phyloP scores from a whole-genome alignment of 352 stramenopile genomes.

The Phytopythium vexans region DNA sequence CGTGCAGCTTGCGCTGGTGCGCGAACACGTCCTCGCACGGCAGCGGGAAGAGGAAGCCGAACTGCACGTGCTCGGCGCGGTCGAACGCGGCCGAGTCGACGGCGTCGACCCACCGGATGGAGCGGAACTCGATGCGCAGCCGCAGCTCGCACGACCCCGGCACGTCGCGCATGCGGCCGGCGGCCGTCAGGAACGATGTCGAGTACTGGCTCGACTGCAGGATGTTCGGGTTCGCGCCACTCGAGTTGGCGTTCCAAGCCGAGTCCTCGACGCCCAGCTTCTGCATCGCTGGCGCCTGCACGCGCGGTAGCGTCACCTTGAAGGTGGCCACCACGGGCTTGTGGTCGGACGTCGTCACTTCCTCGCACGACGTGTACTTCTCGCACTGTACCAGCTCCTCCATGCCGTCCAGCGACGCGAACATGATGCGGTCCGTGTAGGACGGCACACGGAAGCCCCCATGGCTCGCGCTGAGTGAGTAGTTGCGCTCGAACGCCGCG shows the following conservation, averaged over 20 bases:
- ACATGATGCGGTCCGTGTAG: slow-evolving; percentile 89
- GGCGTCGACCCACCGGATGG: slow-evolving; percentile 66
- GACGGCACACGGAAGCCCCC: slow-evolving; percentile 76
- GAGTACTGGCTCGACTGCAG: slow-evolving; percentile 15
- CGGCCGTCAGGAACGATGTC: slow-evolving; percentile 8
- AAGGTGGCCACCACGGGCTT: slow-evolving; percentile 77
- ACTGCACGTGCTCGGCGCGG: slow-evolving; percentile 60
- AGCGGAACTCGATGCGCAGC: slow-evolving; percentile 65
- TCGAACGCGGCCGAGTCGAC: slow-evolving; percentile 59
- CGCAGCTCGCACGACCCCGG: slow-evolving; percentile 52
- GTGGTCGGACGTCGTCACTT: slow-evolving; percentile 75
- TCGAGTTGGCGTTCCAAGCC: slow-evolving; percentile 42
- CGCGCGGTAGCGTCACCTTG: slow-evolving; percentile 27
- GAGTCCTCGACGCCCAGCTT: slow-evolving; percentile 19
- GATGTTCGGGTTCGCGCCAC: slow-evolving; percentile 39
- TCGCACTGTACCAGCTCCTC: slow-evolving; percentile 53
- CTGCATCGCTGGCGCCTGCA: slow-evolving; percentile 2
- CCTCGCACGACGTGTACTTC: slow-evolving; percentile 78
- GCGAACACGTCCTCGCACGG: slow-evolving; percentile 81
- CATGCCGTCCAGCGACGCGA: slow-evolving; percentile 64
- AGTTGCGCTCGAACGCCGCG: slow-evolving; percentile 46
- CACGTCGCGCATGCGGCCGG: slow-evolving; percentile 62
- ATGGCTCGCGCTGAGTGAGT: slow-evolving; percentile 56
- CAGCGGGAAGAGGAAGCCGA: slow-evolving; percentile 74
- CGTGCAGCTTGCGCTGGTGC: slow-evolving; percentile 72